Base-by-base conservation (phyloP, 306 rosid genomes). In the Lathyrus sativus region DNA sequence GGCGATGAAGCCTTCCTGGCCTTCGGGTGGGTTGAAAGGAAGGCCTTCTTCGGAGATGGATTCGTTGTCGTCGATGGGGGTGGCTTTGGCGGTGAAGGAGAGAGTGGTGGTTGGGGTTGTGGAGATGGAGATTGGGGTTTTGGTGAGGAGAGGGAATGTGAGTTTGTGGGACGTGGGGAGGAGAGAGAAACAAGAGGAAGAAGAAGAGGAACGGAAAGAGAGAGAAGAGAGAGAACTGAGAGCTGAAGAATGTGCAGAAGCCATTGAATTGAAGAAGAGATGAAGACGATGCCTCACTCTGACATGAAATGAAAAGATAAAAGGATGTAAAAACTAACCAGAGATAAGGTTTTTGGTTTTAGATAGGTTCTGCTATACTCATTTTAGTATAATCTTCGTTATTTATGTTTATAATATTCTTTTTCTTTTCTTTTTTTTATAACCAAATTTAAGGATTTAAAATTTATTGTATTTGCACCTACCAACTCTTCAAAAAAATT, bases 1-100 rank as follows among this genome's bases (percentile, higher is more conserved):
- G 2, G 84, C 6, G 4, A 84, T 71, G 75, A 88, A 93, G 61
- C 78, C 93, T 67, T 93, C 97, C 1, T 97, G 98, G 51, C 31
- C 13, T 70, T 83, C 91, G 0, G 98, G 96, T 12, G 95, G 91
- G 58, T 79, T 77, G 84, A 80, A 85, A 3, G 74, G 58, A 5
- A 82, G 37, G 54, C 84, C 87, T 14, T 75, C 79, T 18, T 86
- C 77, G 1, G 90, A 86, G 70, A 76, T 80, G 6, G 74, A 67
- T 14, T 9, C 9, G 9, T 35, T 35, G 39, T 86, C 92, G 38
- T 74, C 73, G 31, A 87, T 50, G 66, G 95, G 5, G 43, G 67
- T 86, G 76, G 82, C 24, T 35, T 68, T 65, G 44, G n/a, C 9
- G 48, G 57, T 18, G 60, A 61, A n/a, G 14, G 39, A 31, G 37